These are phyloP conservation scores for Juncus inflexus DNA, from an alignment of 176 grass and related monocot genomes.

Conservation along the genomic window DNA sequence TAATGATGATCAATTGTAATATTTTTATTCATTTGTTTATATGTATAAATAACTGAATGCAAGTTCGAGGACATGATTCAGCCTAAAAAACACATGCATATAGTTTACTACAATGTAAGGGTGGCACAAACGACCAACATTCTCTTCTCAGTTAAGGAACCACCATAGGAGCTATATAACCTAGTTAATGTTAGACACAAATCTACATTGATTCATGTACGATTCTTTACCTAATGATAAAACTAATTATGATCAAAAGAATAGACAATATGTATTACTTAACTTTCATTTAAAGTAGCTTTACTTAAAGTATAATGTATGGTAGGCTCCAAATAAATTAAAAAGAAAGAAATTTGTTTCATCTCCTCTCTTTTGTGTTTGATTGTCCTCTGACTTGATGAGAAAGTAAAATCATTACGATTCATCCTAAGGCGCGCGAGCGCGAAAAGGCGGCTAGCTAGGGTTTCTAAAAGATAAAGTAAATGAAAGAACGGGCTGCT, in stretches of 20 bases:
- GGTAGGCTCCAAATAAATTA: constrained; percentile 26
- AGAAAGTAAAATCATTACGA: constrained; percentile 39
- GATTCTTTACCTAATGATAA: constrained; percentile 28
- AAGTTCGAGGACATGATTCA: too few species aligned
- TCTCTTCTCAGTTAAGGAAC: constrained; percentile 22
- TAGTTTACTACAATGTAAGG: neutral
- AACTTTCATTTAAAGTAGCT: constrained; percentile 38
- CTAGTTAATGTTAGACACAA: neutral
- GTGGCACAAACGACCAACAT: constrained; percentile 16
- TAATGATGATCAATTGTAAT: too few species aligned
- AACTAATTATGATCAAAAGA: constrained; percentile 34
- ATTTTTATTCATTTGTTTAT: too few species aligned
- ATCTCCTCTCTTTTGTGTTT: constrained; percentile 17
- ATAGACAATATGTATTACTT: constrained; percentile 18
- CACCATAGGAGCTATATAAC: constrained; percentile 14
- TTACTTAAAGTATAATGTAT: constrained; percentile 42
- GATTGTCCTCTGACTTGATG: constrained; percentile 21
- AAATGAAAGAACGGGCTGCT: neutral
- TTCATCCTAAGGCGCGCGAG: constrained; percentile 25
- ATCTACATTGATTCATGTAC: constrained; percentile 6
- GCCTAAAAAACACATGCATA: too few species aligned
- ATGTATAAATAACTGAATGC: too few species aligned
- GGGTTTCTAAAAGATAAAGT: constrained; percentile 22
- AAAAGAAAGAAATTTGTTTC: constrained; percentile 22
- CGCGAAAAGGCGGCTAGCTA: constrained; percentile 20